Evolutionary conservation across 352 stramenopile genomes (phyloP).

Genomic region (Globisporangium iwayamae): DNA sequence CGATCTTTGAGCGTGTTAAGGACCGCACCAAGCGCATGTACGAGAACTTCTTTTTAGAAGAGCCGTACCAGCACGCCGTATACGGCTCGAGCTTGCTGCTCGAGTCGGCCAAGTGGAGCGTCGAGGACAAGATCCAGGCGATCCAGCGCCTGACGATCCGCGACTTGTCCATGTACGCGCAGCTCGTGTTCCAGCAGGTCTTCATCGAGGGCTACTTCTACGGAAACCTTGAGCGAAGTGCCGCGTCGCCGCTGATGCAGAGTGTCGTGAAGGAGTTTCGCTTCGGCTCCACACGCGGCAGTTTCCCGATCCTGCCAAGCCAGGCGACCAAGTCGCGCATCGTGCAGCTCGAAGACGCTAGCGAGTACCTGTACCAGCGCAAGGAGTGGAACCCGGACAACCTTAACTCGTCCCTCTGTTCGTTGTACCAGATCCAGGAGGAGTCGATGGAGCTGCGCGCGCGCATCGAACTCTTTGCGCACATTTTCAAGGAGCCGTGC

Average conservation of each 20-base stretch:
- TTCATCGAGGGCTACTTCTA: slow-evolving; percentile 73
- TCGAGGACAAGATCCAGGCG: slow-evolving; percentile 84
- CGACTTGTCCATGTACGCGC: slow-evolving; percentile 52
- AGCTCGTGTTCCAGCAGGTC: slow-evolving; percentile 61
- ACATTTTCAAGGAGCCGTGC: slow-evolving; percentile 54
- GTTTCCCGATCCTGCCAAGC: slow-evolving; percentile 43
- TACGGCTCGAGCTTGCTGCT: slow-evolving; percentile 74
- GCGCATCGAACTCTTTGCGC: slow-evolving; percentile 46
- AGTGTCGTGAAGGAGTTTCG: slow-evolving; percentile 39
- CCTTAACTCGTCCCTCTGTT: slow-evolving; percentile 49
- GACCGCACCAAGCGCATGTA: slow-evolving; percentile 83
- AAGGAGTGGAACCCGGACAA: slow-evolving; percentile 62
- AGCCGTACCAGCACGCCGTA: slow-evolving; percentile 90
- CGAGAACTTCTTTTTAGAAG: slow-evolving; percentile 85
- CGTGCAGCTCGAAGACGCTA: slow-evolving; percentile 47
- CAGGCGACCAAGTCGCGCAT: slow-evolving; percentile 44
- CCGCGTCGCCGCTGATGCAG: slow-evolving; percentile 32
- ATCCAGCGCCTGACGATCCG: slow-evolving; percentile 49
- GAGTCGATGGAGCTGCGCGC: slow-evolving; percentile 41
- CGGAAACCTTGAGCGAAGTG: slow-evolving; percentile 50
- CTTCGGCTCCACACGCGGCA: slow-evolving; percentile 24
- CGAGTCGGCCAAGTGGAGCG: slow-evolving; percentile 71
- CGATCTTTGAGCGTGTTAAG: slow-evolving; percentile 80
- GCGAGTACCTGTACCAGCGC: slow-evolving; percentile 51
- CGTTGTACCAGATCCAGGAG: slow-evolving; percentile 44